These are phyloP conservation scores for Hydnomerulius pinastri DNA, from an alignment of 768 basidiomycete species.

Conservation along the genomic window DNA sequence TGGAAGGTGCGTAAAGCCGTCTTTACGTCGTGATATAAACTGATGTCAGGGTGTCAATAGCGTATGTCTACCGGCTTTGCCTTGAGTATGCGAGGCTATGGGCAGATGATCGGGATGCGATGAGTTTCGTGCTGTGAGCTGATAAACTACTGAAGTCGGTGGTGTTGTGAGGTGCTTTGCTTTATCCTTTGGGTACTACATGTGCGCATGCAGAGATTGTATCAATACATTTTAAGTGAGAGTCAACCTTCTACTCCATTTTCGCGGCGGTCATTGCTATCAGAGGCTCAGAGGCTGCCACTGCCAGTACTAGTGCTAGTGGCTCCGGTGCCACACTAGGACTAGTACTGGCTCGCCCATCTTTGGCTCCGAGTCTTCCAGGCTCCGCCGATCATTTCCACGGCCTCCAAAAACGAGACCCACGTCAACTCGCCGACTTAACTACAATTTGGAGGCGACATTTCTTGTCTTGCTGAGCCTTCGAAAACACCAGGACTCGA, in stretches of 20 bases:
- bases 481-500: no score
- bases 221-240: not conserved
- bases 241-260: not conserved
- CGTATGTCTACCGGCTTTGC: slow-evolving; percentile 84
- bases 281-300: no score
- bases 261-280: no score
- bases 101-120: slow-evolving; percentile 81
- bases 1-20: slow-evolving; percentile 71
- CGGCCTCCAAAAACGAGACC: no score
- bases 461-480: no score
- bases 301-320: no score
- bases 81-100: slow-evolving; percentile 87
- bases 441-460: no score
- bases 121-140: slow-evolving; percentile 42
- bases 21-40: not conserved
- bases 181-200: not conserved
- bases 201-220: not conserved
- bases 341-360: no score
- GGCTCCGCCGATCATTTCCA: no score
- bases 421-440: no score
- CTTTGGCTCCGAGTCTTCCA: no score
- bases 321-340: no score
- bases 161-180: not conserved
- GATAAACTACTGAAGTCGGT: slow-evolving; percentile 18
- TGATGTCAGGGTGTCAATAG: slow-evolving; percentile 37